Conservation (phyloP, 2,329 filamentous ascomycete genomes). For the Fusarium sp. region DNA sequence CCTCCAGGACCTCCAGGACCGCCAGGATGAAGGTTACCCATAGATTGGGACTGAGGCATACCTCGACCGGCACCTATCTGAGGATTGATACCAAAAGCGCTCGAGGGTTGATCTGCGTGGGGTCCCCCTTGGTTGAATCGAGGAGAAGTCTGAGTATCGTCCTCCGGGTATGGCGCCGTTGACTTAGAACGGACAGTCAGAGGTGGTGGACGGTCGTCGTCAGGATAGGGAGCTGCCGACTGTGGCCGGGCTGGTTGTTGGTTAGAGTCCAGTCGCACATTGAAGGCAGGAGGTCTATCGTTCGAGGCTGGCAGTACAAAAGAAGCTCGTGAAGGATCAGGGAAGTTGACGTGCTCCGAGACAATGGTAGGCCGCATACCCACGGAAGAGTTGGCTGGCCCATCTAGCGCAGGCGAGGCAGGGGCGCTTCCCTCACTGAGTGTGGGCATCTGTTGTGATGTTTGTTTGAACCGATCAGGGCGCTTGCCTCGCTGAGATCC, state of each 20-base stretch:
- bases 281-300: conserved; percentile 62
- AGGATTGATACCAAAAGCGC: conserved; percentile 66
- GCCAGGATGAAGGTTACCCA: conserved; percentile 59
- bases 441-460: conserved; percentile 60
- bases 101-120: conserved; percentile 60
- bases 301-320: conserved; percentile 45
- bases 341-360: conserved; percentile 56
- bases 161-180: conserved; percentile 75
- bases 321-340: conserved; percentile 59
- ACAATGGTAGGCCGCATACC: conserved; percentile 52
- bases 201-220: conserved; percentile 71
- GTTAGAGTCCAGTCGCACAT: conserved; percentile 58
- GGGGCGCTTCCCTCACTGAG: conserved; percentile 57
- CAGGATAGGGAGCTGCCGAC: conserved; percentile 75
- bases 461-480: conserved; percentile 68
- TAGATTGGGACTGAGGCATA: conserved; percentile 58
- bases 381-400: conserved; percentile 52
- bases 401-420: conserved; percentile 45
- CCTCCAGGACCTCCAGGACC: conserved; percentile 49
- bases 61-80: conserved; percentile 48
- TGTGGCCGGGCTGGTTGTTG: conserved; percentile 56
- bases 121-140: conserved; percentile 61
- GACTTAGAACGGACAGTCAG: conserved; percentile 59
- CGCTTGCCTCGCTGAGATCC: conserved; percentile 73
- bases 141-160: conserved; percentile 58